Evolutionary conservation across 306 rosid species (phyloP).

Genomic region (Purshia tridentata): DNA sequence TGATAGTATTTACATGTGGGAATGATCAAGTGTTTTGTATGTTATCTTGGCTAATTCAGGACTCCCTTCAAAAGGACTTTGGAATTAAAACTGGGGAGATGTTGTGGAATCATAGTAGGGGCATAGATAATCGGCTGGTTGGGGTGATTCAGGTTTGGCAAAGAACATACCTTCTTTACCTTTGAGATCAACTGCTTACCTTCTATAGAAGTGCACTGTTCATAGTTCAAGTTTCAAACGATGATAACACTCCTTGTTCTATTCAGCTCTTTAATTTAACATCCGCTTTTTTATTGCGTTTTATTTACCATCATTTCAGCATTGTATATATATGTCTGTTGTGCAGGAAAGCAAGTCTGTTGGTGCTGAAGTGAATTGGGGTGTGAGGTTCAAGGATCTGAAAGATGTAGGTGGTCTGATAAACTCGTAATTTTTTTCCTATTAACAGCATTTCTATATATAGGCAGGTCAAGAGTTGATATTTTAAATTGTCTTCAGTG

Average conservation of each 20-base stretch:
- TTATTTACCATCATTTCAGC: neutral
- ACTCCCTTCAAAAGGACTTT: constrained; percentile 73
- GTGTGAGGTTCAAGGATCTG: constrained; percentile 79
- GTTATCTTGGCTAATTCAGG: constrained; percentile 51
- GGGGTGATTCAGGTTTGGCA: constrained; percentile 74
- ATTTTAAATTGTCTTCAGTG: constrained; percentile 49
- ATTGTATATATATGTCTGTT: constrained; percentile 21
- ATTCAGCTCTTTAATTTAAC: neutral
- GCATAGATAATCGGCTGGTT: constrained; percentile 82
- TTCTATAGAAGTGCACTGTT: constrained; percentile 1
- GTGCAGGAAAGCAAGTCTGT: constrained; percentile 81
- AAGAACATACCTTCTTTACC: constrained; percentile 12
- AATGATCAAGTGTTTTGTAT: constrained; percentile 20
- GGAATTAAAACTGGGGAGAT: constrained; percentile 86
- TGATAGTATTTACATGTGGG: constrained; percentile 11
- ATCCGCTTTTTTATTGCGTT: neutral
- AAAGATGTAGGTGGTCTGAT: constrained; percentile 65
- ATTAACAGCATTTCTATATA: constrained; percentile 17
- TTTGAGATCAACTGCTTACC: neutral
- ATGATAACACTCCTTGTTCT: neutral
- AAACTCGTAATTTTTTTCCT: constrained; percentile 1
- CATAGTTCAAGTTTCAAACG: neutral
- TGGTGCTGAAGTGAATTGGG: constrained; percentile 99
- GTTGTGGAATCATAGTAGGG: constrained; percentile 87
- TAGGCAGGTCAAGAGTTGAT: constrained; percentile 35